A percentile compares a stretch with the other conserved stretches of the same genome.
phyloP scores from a whole-genome alignment of 768 basidiomycete genomes.

The Xerocomus potaroensis region DNA sequence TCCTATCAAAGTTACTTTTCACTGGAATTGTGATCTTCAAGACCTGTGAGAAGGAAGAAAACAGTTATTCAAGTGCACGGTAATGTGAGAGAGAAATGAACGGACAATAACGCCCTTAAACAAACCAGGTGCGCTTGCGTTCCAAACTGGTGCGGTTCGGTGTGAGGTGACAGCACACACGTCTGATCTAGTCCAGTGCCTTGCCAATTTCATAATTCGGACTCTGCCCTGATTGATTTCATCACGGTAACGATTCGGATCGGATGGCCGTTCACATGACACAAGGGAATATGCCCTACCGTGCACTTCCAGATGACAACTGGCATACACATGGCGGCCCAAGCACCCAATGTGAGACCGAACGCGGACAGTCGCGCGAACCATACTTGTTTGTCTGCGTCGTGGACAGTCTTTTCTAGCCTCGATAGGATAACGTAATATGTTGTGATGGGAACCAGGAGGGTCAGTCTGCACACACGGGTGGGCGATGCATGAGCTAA shows the following conservation, averaged over 20 bases:
- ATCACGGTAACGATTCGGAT: too few relatives aligned
- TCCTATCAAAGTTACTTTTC: constrained; percentile 37
- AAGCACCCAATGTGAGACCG: constrained; percentile 35
- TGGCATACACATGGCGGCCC: constrained; percentile 39
- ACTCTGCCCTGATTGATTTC: constrained; percentile 41
- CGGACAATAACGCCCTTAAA: constrained; percentile 36
- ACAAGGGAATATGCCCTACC: constrained; percentile 27
- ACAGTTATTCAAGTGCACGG: too few relatives aligned
- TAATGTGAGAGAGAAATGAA: too few relatives aligned
- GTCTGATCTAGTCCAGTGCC: constrained; percentile 40
- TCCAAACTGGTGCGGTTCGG: constrained; percentile 37
- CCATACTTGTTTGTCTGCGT: constrained; percentile 22
- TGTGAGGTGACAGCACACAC: constrained; percentile 21
- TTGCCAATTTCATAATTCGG: constrained; percentile 35
- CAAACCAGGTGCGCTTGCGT: constrained; percentile 37
- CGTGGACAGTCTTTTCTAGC: constrained; percentile 2
- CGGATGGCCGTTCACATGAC: too few relatives aligned
- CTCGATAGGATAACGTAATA: constrained; percentile 32
- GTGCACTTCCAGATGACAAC: constrained; percentile 45
- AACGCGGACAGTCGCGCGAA: constrained; percentile 36
- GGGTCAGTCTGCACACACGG: constrained; percentile 28
- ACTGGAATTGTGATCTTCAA: constrained; percentile 38
- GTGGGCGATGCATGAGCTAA: neutral
- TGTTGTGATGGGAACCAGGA: constrained; percentile 38
- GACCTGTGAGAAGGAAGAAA: constrained; percentile 30